These are phyloP conservation scores for Cetraspora pellucida DNA, from an alignment of 192 early-diverging fungal genomes.

Conservation along the genomic window DNA sequence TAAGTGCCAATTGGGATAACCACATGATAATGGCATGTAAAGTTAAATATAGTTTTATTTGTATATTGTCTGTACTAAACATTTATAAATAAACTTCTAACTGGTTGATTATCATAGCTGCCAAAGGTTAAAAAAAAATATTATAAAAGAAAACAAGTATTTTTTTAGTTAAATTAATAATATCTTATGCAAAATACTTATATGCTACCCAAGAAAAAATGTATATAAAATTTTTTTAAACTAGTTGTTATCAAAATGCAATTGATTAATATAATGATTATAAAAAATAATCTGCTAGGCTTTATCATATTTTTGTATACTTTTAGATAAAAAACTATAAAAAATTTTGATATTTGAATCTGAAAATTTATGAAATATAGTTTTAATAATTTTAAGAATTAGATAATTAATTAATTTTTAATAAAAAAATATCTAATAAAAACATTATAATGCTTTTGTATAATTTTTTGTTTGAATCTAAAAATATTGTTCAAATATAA, in stretches of 20 bases:
- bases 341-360: not conserved
- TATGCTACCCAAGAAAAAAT: not conserved
- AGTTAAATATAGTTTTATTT: too few relatives aligned
- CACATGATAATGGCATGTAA: too few relatives aligned
- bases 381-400: not conserved
- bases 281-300: not conserved
- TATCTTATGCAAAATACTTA: not conserved
- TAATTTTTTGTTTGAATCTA: not conserved
- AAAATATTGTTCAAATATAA: not conserved
- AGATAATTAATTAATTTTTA: not conserved
- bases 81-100: too few relatives aligned
- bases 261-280: not conserved
- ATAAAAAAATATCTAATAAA: not conserved
- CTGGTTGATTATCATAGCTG: too few relatives aligned
- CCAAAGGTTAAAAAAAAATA: too few relatives aligned
- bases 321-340: not conserved
- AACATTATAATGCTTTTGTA: not conserved
- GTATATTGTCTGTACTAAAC: too few relatives aligned
- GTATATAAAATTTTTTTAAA: not conserved
- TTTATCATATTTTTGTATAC: not conserved
- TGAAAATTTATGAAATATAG: not conserved
- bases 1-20: too few relatives aligned
- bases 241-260: not conserved
- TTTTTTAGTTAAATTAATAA: not conserved
- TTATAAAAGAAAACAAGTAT: not conserved